Conservation (phyloP, 176 grass and related monocot species). For the Oryza rufipogon region DNA sequence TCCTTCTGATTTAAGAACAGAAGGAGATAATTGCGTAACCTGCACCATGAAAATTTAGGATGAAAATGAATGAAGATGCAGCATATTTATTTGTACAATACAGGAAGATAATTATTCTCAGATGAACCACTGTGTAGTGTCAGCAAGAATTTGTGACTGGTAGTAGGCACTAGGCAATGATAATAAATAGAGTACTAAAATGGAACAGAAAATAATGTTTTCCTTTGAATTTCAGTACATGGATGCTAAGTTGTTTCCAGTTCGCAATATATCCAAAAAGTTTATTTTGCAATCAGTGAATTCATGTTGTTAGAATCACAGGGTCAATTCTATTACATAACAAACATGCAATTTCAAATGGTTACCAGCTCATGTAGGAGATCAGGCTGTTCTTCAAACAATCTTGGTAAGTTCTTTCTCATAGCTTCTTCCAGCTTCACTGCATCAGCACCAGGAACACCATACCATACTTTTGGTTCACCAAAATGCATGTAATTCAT, state of each 20-base stretch:
- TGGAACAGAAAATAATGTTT: conserved; percentile 13
- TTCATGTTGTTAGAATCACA: conserved; percentile 19
- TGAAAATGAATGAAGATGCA: conserved; percentile 21
- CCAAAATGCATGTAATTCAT: conserved; percentile 99
- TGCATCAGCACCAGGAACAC: conserved; percentile 68
- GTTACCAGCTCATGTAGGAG: conserved; percentile 96
- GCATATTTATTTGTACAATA: conserved; percentile 19
- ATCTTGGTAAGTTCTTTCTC: conserved; percentile 79
- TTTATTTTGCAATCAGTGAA: neutral
- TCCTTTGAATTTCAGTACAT: conserved; percentile 13
- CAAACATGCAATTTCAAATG: conserved; percentile 17
- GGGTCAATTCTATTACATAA: conserved; percentile 14
- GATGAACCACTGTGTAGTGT: neutral
- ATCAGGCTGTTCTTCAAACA: conserved; percentile 94
- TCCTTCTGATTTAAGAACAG: conserved; percentile 89
- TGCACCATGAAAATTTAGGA: conserved; percentile 44
- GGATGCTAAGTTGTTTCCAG: conserved; percentile 10
- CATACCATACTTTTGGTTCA: conserved; percentile 97
- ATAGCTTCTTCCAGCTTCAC: conserved; percentile 89
- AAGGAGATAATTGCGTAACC: conserved; percentile 95
- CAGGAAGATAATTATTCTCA: conserved; percentile 11
- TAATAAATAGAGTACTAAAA: conserved; percentile 10
- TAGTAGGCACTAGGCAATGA: conserved; percentile 36
- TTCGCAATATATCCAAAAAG: conserved; percentile 14
- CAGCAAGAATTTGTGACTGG: conserved; percentile 14